Evolutionary conservation across 2,329 filamentous ascomycete species (phyloP).

Genomic region (Hypocreales sp.): DNA sequence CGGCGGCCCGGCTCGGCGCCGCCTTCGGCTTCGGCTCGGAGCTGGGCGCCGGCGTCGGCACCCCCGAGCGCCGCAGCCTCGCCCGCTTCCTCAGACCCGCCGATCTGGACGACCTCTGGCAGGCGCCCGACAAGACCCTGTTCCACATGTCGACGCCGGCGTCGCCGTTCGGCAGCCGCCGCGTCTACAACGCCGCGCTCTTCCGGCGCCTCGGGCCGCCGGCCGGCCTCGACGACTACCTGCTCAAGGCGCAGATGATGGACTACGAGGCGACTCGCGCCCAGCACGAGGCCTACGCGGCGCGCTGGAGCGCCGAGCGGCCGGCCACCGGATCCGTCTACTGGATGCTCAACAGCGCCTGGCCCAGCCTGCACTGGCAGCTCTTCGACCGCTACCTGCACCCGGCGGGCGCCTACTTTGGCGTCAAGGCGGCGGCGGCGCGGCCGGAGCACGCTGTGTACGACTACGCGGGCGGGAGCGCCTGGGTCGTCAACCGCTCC

Average conservation of each 20-base stretch:
- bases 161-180: constrained; percentile 38
- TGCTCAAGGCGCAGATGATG: constrained; percentile 43
- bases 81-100: constrained; percentile 31
- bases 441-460: constrained; percentile 38
- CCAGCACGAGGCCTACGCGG: constrained; percentile 40
- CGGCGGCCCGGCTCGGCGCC: constrained; percentile 28
- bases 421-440: constrained; percentile 33
- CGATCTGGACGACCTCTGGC: constrained; percentile 43
- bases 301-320: constrained; percentile 30
- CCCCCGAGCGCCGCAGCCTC: constrained; percentile 39
- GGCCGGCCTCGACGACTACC: constrained; percentile 36
- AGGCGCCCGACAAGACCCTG: constrained; percentile 29
- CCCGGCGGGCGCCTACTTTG: constrained; percentile 42
- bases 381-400: constrained; percentile 48
- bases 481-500: constrained; percentile 41
- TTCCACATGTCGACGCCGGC: constrained; percentile 45
- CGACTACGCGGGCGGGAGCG: constrained; percentile 28
- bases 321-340: constrained; percentile 47
- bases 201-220: constrained; percentile 34
- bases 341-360: constrained; percentile 53
- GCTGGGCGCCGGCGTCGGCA: constrained; percentile 45
- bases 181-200: constrained; percentile 41
- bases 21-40: constrained; percentile 51
- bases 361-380: constrained; percentile 51
- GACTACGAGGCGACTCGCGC: constrained; percentile 49